Evolutionary conservation across 2,329 filamentous ascomycete species (phyloP), one percentile per base, ranked within the genome.

Genomic region (Ophiostoma piceae): DNA sequence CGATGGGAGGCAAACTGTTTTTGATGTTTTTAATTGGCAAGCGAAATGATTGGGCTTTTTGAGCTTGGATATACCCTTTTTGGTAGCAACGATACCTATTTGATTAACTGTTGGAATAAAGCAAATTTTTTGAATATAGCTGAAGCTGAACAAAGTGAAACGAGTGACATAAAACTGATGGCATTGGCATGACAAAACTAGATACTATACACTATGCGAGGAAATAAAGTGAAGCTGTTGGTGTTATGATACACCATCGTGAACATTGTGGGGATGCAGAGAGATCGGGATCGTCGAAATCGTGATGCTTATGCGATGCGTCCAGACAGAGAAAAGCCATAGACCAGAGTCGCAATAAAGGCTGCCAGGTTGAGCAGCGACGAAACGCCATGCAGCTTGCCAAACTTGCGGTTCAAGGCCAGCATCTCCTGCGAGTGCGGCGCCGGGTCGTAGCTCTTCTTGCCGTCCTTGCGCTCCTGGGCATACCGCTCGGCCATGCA

Each of bases 391-490:
- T 99, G 95, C 70, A 97, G 79, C 72, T 85, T 86, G 19, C 86
- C 87, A 78, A 98, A 98, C 73, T 83, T 84, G 80, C 88, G 91
- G 82, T 94, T 96, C 75, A 96, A 79, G 9, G 83, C 84, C 74
- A 87, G 79, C 94, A 98, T 97, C 81, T 94, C 92, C 74, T 89
- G 84, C 5, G 91, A 95, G 76, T 96, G 92, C 54, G 92, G 91
- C 0, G 88, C 85, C 68, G 86, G 82, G 73, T 96, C 92, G 76
- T 90, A 91, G 79, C 89, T 92, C 77, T 90, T 91, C 84, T 96
- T 97, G 69, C 92, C 92, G 77, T 97, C 94, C 75, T 90, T 88
- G 72, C 90, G 92, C 83, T 94, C 94, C 83, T 97, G 94, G 67
- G 89, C 85, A 76, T 91, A 91, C 76, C 93, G 84, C 79, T 91